Base-by-base conservation (phyloP, 768 basidiomycete species). In the Hypholoma fasciculare region DNA sequence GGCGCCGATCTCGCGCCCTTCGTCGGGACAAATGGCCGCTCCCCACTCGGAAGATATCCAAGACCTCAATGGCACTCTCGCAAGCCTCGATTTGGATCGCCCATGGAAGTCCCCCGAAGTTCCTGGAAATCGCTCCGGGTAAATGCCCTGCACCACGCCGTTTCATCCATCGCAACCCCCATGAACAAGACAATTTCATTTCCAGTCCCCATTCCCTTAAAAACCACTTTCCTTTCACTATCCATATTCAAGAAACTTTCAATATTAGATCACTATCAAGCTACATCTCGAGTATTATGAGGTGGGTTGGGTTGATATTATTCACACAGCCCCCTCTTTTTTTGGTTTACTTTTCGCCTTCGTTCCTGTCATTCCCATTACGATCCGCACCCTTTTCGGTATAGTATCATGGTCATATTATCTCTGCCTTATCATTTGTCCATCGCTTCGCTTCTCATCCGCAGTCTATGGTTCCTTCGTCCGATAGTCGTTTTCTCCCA, bases 11-110 rank as follows among this genome's bases (percentile, higher is more conserved):
- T 82, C 86, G 48, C 78, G 85, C 20, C 82, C 84, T 37, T 66
- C 76, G 2, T 86, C 86, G 16, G 80, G 83, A 7, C 77, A 79
- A 56, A 69, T 70, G 65, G 68, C 60, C 19, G 47, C 51, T 62
- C 62, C 58, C 11, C 66, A 69, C n/a, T 60, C 56, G 34, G 67
- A 74, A 58, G 51, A 69, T 30, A 80, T 92, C 62, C 82, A 83
- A 39, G 89, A 91, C 70, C 71, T 93, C 52, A 92, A 89, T 64
- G 87, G 88, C 19, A 90, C 87, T 27, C 77, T 93, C 39, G 88
- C 90, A 36, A 90, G 86, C 68, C 81, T 92, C 14, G 81, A 90
- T 61, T 73, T 92, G 56, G 87, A 86, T 65, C 69, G 71, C 7
- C 65, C 71, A 13, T 71, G 71, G 70, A 71, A 66, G 61, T 54